Percentiles rank a stretch among this genome's conserved stretches.
Evolutionary conservation across 805 yeast species (phyloP).

Genomic region (Saccharomycopsis fermentans): DNA sequence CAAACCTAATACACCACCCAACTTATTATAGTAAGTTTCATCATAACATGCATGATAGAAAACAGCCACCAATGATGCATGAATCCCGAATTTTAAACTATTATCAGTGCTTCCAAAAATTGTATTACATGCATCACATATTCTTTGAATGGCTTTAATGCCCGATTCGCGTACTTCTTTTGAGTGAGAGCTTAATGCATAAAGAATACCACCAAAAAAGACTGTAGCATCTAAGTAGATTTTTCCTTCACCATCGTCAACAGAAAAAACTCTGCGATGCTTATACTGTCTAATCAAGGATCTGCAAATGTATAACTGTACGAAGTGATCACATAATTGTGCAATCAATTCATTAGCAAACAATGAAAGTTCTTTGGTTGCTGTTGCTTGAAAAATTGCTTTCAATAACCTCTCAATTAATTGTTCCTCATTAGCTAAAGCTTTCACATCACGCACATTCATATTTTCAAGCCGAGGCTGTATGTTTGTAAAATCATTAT

Average conservation of each 20-base stretch:
- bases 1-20: constrained; percentile 84
- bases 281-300: constrained; percentile 63
- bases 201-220: constrained; percentile 63
- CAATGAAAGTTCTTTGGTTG: constrained; percentile 59
- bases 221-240: constrained; percentile 59
- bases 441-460: constrained; percentile 36
- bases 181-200: constrained; percentile 72
- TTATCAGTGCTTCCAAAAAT: constrained; percentile 61
- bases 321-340: constrained; percentile 69
- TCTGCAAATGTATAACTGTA: constrained; percentile 66
- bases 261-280: constrained; percentile 59
- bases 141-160: constrained; percentile 48
- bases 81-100: constrained; percentile 62
- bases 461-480: constrained; percentile 31
- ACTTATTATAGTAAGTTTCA: constrained; percentile 73
- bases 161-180: constrained; percentile 65
- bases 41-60: constrained; percentile 89
- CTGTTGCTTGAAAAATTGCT: constrained; percentile 63
- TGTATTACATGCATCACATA: constrained; percentile 50
- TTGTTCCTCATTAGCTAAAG: constrained; percentile 52
- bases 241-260: constrained; percentile 71
- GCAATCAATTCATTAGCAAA: constrained; percentile 56
- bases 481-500: constrained; percentile 27
- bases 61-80: constrained; percentile 65
- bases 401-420: constrained; percentile 56